Evolutionary conservation across 306 rosid species (phyloP), one percentile per base, ranked within the genome.

Genomic region (Sicyos edulis): DNA sequence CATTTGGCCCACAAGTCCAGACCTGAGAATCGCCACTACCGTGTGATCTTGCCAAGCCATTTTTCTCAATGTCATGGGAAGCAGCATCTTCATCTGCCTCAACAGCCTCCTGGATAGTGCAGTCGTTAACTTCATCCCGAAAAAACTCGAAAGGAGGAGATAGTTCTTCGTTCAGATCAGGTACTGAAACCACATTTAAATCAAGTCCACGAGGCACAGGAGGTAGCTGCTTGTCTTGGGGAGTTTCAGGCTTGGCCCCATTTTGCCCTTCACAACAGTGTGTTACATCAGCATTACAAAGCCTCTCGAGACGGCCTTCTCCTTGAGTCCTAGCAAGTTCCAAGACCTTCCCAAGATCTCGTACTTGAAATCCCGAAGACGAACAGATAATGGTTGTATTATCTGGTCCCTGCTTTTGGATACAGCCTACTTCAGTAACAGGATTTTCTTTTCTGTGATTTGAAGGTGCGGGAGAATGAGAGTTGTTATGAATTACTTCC

Each of bases 41-140:
- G 47, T 91, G 88, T 53, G 96, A 85, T 82, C 92, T 89, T 40
- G 90, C 97, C 61, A 82, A 74, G 80, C 84, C 85, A 63, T 85
- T 83, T 80, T 90, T 92, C 74, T 78, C 87, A 1, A 90, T 47
- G 62, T 86, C 98, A 73, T 80, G 96, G 72, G 98, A 92, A 67
- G 91, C 97, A 61, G 95, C 97, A 72, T 86, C 97, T 40, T 91
- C 99, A 61, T 93, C 96, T 64, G 92, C 95, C 82, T 87, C 98
- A 66, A 90, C 87, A 65, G 90, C 84, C 81, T 84, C 96, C 84
- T 82, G 96, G 87, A 92, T 74, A 62, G 96, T 88, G 87, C 96
- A 90, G 40, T 89, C 92, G 60, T 88, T 92, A 68, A 83, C 95
- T 82, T 91, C 97, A 79, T 93, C 99, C 74, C 92, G 80, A 32